Base-by-base conservation (phyloP, 768 basidiomycete species). In the Ramaria rubella region DNA sequence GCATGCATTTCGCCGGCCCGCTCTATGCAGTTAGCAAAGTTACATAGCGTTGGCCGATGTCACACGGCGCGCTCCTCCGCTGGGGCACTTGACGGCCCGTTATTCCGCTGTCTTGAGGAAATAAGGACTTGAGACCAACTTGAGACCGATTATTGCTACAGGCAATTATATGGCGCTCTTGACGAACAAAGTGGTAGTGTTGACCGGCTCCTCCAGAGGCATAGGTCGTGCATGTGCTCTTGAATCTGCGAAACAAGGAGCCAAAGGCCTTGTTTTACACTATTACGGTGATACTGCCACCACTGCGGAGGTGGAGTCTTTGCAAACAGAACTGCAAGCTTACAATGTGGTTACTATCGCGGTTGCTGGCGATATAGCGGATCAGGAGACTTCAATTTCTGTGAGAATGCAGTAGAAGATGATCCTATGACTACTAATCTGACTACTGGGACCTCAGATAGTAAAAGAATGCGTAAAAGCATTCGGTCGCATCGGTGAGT, bases 181-280 rank as follows among this genome's bases (percentile, higher is more conserved):
- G 24, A 62, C 70, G 21, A 72, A 75, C 63, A 86, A 86, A 65
- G 70, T 86, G 38, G 81, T 87, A 15, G 81, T 80, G 58, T 82
- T 90, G 61, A 89, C 87, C 15, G 86, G 86, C 17, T 76, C 82
- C n/a, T 85, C 83, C 6, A 74, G 83, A 58, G 87, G 86, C 21
- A 90, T 90, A 57, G 86, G 87, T 12, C 75, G 82, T 59, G 83
- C 81, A 27, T 85, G 83, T 60, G 85, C 83, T 21, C 67, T 86
- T 17, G 83, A 84, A 60, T 80, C 78, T 51, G 82, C 81, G 3
- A 77, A 79, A 59, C 79, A 87, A 58, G 85, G 85, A 7, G 86
- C 85, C 15, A 69, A 69, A 2, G 81, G 80, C 42, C 68, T 90
- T 44, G 75, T 86, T 45, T 65, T 90, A 55, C 87, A 90, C 62